phyloP scores from a whole-genome alignment of 768 basidiomycete genomes.

The Kwoniella shandongensis region DNA sequence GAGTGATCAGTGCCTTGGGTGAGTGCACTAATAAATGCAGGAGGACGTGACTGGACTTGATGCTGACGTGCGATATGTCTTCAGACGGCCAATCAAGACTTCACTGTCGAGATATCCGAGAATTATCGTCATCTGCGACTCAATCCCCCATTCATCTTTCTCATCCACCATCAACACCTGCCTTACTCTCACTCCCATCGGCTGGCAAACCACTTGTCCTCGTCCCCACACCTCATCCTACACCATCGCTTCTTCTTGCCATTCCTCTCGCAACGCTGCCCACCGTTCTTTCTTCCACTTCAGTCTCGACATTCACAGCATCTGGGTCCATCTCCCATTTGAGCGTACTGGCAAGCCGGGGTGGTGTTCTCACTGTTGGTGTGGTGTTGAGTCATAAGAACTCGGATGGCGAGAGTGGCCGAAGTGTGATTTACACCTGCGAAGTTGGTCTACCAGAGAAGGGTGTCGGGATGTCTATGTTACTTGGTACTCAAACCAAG shows the following conservation, averaged over 20 bases:
- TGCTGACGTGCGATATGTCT: no score
- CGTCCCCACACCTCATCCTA: slow-evolving; percentile 19
- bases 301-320: slow-evolving; percentile 22
- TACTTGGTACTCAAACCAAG: slow-evolving; percentile 29
- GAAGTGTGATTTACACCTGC: slow-evolving; percentile 40
- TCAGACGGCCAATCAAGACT: no score
- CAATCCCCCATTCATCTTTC: slow-evolving; percentile 14
- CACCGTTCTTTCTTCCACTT: slow-evolving; percentile 24
- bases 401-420: slow-evolving; percentile 24
- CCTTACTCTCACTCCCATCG: slow-evolving; percentile 12
- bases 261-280: slow-evolving; percentile 19
- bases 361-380: slow-evolving; percentile 19
- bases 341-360: slow-evolving; percentile 11
- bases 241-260: slow-evolving; percentile 25
- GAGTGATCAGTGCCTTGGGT: slow-evolving; percentile 36
- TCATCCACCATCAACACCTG: slow-evolving; percentile 19
- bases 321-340: slow-evolving; percentile 25
- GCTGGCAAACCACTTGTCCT: slow-evolving; percentile 17
- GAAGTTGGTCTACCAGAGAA: slow-evolving; percentile 32
- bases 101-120: neutral
- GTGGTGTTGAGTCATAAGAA: slow-evolving; percentile 28
- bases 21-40: no score
- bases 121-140: slow-evolving; percentile 5
- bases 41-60: no score
- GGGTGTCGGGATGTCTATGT: slow-evolving; percentile 37